Percentiles rank a stretch among this genome's conserved stretches.
These are phyloP conservation scores for Suillus subaureus DNA, from an alignment of 768 basidiomycete genomes.

Conservation along the genomic window DNA sequence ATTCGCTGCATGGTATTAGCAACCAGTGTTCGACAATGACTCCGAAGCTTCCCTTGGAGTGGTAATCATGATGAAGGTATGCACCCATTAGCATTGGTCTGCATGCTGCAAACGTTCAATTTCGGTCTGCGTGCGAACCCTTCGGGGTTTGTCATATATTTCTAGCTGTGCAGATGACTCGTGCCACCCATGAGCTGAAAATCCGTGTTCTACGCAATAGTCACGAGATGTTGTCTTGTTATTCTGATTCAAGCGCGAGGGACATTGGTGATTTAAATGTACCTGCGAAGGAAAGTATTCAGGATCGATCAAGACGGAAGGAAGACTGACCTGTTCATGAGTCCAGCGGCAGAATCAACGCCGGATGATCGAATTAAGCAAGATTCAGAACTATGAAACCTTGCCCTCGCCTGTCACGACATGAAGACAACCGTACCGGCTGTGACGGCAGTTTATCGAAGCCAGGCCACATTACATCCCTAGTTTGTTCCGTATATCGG, in stretches of 20 bases:
- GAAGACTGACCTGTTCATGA: not conserved
- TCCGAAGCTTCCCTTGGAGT: too few relatives aligned
- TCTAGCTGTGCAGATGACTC: too few relatives aligned
- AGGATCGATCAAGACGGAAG: not conserved
- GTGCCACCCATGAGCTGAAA: not conserved
- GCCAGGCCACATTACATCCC: too few relatives aligned
- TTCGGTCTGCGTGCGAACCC: not conserved
- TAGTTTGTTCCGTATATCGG: too few relatives aligned
- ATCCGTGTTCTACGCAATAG: not conserved
- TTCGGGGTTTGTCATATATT: not conserved
- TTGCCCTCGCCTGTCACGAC: too few relatives aligned
- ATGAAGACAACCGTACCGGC: too few relatives aligned
- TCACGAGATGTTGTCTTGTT: not conserved
- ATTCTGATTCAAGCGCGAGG: not conserved
- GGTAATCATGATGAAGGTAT: not conserved
- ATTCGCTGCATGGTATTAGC: not conserved
- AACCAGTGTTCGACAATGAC: not conserved
- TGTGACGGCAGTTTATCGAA: too few relatives aligned
- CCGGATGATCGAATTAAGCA: too few relatives aligned
- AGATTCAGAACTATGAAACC: too few relatives aligned
- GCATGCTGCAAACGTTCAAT: slow-evolving; percentile 1
- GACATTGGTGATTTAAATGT: not conserved
- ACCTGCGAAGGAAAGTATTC: not conserved
- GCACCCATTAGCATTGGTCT: not conserved
- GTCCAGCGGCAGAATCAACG: not conserved